These are phyloP conservation scores for Cardamine resedifolia DNA, from an alignment of 345 rosid species.

Conservation along the genomic window DNA sequence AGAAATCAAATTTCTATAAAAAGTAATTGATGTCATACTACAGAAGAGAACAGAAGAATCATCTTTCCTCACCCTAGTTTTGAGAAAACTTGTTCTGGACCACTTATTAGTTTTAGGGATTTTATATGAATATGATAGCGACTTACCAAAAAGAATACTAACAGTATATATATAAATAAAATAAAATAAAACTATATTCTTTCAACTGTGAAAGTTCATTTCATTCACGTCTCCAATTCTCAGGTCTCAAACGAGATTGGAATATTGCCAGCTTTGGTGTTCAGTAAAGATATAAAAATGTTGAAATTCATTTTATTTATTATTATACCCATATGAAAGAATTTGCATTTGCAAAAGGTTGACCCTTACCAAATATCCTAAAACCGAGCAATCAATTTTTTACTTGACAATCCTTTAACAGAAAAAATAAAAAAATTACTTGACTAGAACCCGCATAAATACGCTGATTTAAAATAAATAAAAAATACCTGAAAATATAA, in stretches of 20 bases:
- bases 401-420: too few relatives aligned
- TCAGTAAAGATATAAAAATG: neutral
- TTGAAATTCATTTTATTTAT: too few relatives aligned
- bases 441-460: too few relatives aligned
- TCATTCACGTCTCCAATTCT: slow-evolving; percentile 14
- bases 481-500: too few relatives aligned
- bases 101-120: slow-evolving; percentile 20
- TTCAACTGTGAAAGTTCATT: neutral
- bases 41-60: slow-evolving; percentile 7
- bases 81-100: slow-evolving; percentile 20
- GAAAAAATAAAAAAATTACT: too few relatives aligned
- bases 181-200: neutral
- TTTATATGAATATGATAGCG: too few relatives aligned
- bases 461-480: too few relatives aligned
- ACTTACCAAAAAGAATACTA: neutral
- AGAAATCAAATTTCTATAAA: neutral
- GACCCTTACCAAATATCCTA: too few relatives aligned
- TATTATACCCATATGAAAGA: too few relatives aligned
- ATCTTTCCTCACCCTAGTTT: slow-evolving; percentile 23
- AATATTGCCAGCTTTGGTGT: neutral
- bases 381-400: neutral
- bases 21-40: slow-evolving; percentile 11
- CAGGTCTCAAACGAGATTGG: neutral
- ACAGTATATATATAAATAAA: neutral
- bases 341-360: too few relatives aligned